A percentile compares a stretch with the other conserved stretches of the same genome.
Evolutionary conservation across 2,329 filamentous ascomycete species (phyloP).

Genomic region (Colletotrichum sp.): DNA sequence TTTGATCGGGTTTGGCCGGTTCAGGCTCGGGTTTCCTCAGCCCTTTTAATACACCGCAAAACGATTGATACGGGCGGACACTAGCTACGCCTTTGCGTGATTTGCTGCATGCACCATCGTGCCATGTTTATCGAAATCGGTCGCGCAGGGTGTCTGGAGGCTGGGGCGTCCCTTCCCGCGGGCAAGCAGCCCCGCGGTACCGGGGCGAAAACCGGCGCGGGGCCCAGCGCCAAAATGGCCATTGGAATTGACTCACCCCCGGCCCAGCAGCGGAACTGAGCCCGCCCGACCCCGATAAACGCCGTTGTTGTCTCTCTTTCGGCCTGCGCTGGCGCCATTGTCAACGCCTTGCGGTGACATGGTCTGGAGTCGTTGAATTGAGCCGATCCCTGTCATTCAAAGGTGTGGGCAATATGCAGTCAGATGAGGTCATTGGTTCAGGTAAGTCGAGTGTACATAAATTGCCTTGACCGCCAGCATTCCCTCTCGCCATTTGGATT

Average conservation of each 20-base stretch:
- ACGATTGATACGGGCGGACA: neutral
- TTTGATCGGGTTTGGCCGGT: neutral
- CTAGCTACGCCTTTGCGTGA: neutral
- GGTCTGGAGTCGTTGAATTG: neutral
- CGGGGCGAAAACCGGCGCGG: conserved; percentile 20
- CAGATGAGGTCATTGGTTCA: neutral
- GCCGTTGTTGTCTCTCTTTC: neutral
- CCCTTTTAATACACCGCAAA: neutral
- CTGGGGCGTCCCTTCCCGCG: conserved; percentile 11
- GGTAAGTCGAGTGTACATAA: neutral
- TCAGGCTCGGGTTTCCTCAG: neutral
- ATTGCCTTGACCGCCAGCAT: too few species aligned
- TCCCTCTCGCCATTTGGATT: too few species aligned
- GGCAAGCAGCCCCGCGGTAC: conserved; percentile 7
- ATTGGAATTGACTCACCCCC: neutral
- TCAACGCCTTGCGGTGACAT: neutral
- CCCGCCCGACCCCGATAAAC: neutral
- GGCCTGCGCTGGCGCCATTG: neutral
- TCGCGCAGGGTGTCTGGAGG: neutral
- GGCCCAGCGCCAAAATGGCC: neutral
- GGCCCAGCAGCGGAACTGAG: neutral
- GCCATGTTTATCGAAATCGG: neutral
- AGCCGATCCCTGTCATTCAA: neutral
- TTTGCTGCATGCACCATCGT: neutral
- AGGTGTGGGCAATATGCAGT: neutral